Evolutionary conservation across 1,139 yeast genomes (phyloP).

Genomic region (Diutina mesorugosa): DNA sequence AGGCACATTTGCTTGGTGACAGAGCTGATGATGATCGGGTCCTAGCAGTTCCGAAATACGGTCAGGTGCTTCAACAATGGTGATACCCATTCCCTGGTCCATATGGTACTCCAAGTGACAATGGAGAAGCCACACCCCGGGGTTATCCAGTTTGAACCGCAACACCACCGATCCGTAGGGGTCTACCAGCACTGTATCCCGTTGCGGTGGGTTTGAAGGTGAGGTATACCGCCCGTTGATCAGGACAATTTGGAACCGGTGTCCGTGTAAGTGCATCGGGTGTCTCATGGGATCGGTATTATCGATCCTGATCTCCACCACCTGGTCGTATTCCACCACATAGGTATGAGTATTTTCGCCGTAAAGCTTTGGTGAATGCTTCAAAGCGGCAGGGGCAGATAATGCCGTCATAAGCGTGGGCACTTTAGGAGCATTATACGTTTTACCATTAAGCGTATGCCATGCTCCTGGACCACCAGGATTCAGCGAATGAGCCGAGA

Average conservation of each 20-base stretch:
- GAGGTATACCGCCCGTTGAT: background rate
- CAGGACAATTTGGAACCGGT: background rate
- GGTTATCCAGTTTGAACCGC: background rate
- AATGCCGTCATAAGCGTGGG: background rate
- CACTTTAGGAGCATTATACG: background rate
- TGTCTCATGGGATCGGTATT: background rate
- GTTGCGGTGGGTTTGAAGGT: background rate
- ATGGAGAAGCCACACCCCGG: background rate
- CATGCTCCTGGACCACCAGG: background rate
- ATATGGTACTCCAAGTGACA: conserved; percentile 1
- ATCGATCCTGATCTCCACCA: background rate
- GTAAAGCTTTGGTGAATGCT: background rate
- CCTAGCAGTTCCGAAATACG: background rate
- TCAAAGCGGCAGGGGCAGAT: background rate
- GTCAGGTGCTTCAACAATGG: background rate
- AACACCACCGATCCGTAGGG: background rate
- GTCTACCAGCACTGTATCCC: background rate
- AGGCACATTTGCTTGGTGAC: background rate
- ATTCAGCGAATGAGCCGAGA: background rate
- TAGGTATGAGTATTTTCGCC: background rate
- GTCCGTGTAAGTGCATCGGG: background rate
- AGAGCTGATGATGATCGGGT: background rate
- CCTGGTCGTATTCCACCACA: background rate
- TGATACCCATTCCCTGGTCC: background rate
- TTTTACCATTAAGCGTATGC: background rate